phyloP scores from a whole-genome alignment of 129 eudicot genomes.

The Flaveria trinervia region DNA sequence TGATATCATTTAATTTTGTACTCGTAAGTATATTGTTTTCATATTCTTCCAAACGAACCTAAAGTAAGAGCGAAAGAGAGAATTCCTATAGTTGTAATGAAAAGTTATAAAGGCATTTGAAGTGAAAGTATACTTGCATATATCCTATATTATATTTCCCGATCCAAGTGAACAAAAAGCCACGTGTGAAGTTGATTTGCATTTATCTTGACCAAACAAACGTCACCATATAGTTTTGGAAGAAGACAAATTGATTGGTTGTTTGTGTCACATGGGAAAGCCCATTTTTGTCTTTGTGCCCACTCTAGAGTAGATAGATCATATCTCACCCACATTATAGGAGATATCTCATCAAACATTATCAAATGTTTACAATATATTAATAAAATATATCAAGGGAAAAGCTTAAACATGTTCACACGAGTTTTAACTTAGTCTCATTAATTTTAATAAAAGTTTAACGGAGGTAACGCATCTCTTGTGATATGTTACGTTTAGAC shows the following conservation, averaged over 20 bases:
- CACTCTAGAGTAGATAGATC: conserved; percentile 13
- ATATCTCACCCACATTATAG: conserved; percentile 11
- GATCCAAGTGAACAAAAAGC: background rate
- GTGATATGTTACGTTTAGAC: too few species aligned
- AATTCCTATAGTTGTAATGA: too few species aligned
- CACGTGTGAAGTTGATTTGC: conserved; percentile 11
- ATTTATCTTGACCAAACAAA: conserved; percentile 12
- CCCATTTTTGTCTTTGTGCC: conserved; percentile 23
- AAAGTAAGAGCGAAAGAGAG: too few species aligned
- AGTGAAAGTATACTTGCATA: background rate
- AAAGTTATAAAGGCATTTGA: too few species aligned
- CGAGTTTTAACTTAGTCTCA: too few species aligned
- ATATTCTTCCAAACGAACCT: too few species aligned
- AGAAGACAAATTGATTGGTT: conserved; percentile 22
- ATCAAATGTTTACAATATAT: background rate
- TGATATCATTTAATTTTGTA: too few species aligned
- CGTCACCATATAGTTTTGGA: background rate
- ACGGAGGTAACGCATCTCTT: too few species aligned
- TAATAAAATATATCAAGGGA: background rate
- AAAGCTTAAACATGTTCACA: too few species aligned
- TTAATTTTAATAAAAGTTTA: too few species aligned
- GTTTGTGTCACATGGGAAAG: conserved; percentile 32
- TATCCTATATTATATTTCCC: background rate
- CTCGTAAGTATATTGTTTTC: too few species aligned
- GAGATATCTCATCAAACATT: background rate